Percentiles rank a stretch among this genome's conserved stretches.
Conservation (phyloP, 1,284 basidiomycete species). For the Inonotus obliquus region DNA sequence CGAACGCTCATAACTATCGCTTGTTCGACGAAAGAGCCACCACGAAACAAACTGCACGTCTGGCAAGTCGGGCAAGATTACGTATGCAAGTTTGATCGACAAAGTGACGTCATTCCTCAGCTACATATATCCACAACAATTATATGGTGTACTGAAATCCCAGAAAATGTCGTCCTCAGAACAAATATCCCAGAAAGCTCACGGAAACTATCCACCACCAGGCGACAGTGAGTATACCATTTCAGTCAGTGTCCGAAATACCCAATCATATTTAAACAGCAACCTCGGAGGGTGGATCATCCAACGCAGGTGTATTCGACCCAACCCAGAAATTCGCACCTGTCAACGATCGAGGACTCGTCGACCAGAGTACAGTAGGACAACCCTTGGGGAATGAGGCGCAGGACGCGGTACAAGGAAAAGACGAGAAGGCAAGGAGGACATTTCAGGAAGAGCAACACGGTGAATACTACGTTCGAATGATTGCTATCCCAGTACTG, state of each 20-base stretch:
- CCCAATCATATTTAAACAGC: neutral
- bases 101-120: too few species aligned
- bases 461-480: neutral
- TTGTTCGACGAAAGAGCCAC: too few species aligned
- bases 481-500: too few species aligned
- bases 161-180: neutral
- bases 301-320: neutral
- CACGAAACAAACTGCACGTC: too few species aligned
- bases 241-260: neutral
- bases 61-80: too few species aligned
- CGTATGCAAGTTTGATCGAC: too few species aligned
- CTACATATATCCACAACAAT: too few species aligned
- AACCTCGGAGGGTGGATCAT: conserved; percentile 13
- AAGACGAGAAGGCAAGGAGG: neutral
- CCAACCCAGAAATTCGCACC: neutral
- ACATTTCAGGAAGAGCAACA: conserved; percentile 1
- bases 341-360: conserved; percentile 7
- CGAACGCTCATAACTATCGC: too few species aligned
- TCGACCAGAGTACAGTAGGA: conserved; percentile 13
- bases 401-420: conserved; percentile 12
- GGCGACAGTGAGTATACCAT: conserved; percentile 2
- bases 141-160: too few species aligned
- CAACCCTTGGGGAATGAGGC: conserved; percentile 13
- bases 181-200: neutral
- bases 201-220: conserved; percentile 10